A percentile compares a stretch with the other conserved stretches of the same genome.
Conservation (phyloP, 495 filamentous ascomycete genomes). For the Xylaria telfairii region DNA sequence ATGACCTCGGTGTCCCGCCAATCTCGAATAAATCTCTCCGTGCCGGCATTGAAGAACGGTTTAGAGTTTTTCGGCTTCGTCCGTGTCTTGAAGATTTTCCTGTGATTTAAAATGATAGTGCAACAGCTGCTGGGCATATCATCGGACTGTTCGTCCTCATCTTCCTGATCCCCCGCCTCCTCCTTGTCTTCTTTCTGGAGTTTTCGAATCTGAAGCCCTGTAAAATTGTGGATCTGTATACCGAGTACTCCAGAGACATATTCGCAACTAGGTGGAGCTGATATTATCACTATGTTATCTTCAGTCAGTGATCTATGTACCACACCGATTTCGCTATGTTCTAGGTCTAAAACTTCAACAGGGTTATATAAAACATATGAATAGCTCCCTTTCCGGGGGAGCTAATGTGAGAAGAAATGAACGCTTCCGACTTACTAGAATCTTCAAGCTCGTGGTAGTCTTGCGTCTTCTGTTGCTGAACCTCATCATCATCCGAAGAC, state of each 20-base stretch:
- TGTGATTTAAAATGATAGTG: conserved; percentile 72
- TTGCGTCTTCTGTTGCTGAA: conserved; percentile 67
- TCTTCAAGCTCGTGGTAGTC: conserved; percentile 60
- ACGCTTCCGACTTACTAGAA: conserved; percentile 29
- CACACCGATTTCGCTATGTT: neutral
- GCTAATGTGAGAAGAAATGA: neutral
- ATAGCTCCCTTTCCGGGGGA: too few relatives aligned
- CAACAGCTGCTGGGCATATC: conserved; percentile 71
- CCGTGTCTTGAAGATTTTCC: conserved; percentile 71
- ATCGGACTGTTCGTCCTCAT: conserved; percentile 65
- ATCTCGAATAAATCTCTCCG: conserved; percentile 72
- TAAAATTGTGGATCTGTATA: conserved; percentile 76
- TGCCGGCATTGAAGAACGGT: conserved; percentile 81
- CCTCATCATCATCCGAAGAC: conserved; percentile 58
- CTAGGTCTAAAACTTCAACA: neutral
- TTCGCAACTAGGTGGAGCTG: conserved; percentile 60
- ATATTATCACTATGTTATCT: conserved; percentile 54
- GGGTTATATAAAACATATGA: too few relatives aligned
- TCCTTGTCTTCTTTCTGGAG: conserved; percentile 51
- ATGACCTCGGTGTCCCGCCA: conserved; percentile 69
- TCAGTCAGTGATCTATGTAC: neutral
- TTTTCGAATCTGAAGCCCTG: conserved; percentile 65
- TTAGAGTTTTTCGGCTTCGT: conserved; percentile 79
- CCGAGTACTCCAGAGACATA: conserved; percentile 68
- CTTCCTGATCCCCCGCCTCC: conserved; percentile 51